Base-by-base conservation (phyloP, 257 asterid species). In the Rauvolfia tetraphylla region DNA sequence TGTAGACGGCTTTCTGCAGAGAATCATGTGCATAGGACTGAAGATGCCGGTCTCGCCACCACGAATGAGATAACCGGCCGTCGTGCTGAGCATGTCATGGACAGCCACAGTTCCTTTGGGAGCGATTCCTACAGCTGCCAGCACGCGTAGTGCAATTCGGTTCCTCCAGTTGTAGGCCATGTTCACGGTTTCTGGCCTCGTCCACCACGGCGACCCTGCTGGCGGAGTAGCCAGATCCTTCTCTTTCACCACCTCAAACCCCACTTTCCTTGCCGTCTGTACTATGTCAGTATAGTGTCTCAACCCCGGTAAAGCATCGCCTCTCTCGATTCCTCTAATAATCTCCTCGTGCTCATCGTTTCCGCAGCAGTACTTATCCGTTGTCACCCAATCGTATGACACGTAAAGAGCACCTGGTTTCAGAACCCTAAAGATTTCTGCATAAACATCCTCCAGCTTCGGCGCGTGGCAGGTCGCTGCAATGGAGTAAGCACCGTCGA, bases 11-110 rank as follows among this genome's bases (percentile, higher is more conserved):
- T 92, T 92, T 78, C 96, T 84, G 90, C 96, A 92, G 80, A 92
- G 90, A 78, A 92, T 83, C 96, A 90, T 89, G 71, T 90, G 92
- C 96, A 92, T 92, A 74, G 97, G 97, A 46, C 81, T 83, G 85
- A 92, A 92, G 66, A 79, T 79, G 23, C 82, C 82, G 4, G 38
- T 56, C 20, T 79, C 82, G 1, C 82, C 82, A 2, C 78, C 82
- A 39, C 61, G 57, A n/a, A 68, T 72, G 39, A 79, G 78, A 54
- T 79, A 31, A 85, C 90, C 80, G 78, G 89, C 12, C 72, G 75
- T 73, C 13, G 63, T 41, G 68, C 74, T 65, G 70, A 79, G 88
- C 96, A 91, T 91, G 81, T 90, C 90, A 68, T 90, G 96, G n/a
- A 91, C 97, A 61, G 87, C 92, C 42, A 91, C 93, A 10, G 79